These are phyloP conservation scores for Polyporus arcularius DNA, from an alignment of 768 basidiomycete genomes.

Conservation along the genomic window DNA sequence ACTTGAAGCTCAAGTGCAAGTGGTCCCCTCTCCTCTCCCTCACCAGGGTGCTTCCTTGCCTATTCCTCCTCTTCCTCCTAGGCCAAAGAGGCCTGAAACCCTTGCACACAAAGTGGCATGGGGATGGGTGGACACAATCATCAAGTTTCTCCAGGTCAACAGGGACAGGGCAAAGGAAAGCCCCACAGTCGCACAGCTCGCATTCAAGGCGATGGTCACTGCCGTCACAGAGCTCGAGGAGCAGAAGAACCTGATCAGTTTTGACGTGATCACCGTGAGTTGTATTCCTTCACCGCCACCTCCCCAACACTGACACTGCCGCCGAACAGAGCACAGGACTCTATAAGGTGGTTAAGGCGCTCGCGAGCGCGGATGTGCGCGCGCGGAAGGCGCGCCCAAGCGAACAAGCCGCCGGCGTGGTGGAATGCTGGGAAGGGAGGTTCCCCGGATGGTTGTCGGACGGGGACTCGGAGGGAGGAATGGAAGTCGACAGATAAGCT, in stretches of 20 bases:
- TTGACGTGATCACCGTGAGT: not conserved
- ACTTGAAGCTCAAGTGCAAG: too few species aligned
- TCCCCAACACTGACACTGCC: not conserved
- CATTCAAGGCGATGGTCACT: not conserved
- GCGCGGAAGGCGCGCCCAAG: not conserved
- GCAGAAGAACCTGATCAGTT: not conserved
- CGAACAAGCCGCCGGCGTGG: not conserved
- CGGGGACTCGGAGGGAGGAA: not conserved
- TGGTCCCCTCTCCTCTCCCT: too few species aligned
- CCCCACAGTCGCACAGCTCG: not conserved
- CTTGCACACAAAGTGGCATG: not conserved
- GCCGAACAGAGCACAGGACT: not conserved
- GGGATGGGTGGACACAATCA: not conserved
- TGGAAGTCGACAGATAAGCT: not conserved
- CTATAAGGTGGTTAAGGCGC: not conserved
- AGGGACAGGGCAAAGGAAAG: not conserved
- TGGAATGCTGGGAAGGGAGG: not conserved
- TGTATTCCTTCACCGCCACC: too few species aligned
- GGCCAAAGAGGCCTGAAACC: not conserved
- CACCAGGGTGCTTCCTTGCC: not conserved
- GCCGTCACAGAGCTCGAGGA: not conserved
- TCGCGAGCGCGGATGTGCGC: not conserved
- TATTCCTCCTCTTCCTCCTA: not conserved
- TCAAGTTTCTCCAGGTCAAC: not conserved
- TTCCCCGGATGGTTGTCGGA: constrained; percentile 1